phyloP scores from a whole-genome alignment of 108 stramenopile species.

The Nitzschia sp. region DNA sequence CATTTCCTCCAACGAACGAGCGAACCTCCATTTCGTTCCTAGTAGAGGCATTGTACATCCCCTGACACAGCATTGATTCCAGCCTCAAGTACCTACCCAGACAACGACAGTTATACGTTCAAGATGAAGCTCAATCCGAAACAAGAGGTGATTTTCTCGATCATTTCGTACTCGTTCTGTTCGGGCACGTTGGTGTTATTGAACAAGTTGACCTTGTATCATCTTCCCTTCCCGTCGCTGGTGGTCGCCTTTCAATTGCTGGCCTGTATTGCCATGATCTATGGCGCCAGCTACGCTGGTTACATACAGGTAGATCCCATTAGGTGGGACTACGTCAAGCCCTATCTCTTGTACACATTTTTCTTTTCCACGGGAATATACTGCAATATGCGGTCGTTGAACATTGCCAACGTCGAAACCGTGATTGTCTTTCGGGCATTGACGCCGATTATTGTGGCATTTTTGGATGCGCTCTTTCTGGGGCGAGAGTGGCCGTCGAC shows the following conservation, averaged over 20 bases:
- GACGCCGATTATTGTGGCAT: constrained; percentile 78
- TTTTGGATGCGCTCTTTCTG: constrained; percentile 82
- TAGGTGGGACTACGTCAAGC: constrained; percentile 68
- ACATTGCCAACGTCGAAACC: constrained; percentile 88
- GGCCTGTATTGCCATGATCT: constrained; percentile 67
- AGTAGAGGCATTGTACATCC: no score
- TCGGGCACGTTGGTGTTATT: constrained; percentile 76
- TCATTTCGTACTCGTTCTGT: constrained; percentile 81
- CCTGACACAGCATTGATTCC: no score
- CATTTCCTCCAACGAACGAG: no score
- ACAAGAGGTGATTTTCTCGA: constrained; percentile 43
- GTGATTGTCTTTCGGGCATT: constrained; percentile 91
- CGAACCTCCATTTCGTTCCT: no score
- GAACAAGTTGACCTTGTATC: constrained; percentile 81
- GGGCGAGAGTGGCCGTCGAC: constrained; percentile 82
- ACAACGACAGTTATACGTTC: no score
- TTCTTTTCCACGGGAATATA: constrained; percentile 82
- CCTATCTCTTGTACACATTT: constrained; percentile 79
- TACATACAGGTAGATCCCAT: constrained; percentile 66
- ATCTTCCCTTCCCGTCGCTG: constrained; percentile 74
- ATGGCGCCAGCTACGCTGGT: constrained; percentile 44
- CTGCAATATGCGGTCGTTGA: constrained; percentile 85
- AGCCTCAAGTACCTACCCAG: no score
- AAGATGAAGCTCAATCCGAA: constrained; percentile 3
- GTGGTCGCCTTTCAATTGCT: constrained; percentile 75